A percentile compares a stretch with the other conserved stretches of the same genome.
Conservation (phyloP, 441 rosid genomes). For the Euphorbia schlechtendalii region DNA sequence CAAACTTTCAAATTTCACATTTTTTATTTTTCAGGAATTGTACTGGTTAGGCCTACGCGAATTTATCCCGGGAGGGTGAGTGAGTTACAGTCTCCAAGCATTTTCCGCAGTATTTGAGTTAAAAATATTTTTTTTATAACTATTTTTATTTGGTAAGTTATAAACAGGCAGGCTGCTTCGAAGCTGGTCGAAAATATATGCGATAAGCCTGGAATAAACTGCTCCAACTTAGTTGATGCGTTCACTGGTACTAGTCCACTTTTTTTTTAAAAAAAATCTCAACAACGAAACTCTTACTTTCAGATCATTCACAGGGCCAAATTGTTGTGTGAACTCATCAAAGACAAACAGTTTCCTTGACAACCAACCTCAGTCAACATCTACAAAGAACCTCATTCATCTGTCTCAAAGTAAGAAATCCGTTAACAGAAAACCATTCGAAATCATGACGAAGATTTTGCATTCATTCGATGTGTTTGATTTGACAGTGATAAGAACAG, state of each 20-base stretch:
- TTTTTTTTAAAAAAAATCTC: background rate
- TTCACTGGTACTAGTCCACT: conserved; percentile 30
- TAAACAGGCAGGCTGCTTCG: conserved; percentile 27
- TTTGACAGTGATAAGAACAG: conserved; percentile 34
- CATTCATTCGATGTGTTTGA: background rate
- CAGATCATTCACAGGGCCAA: conserved; percentile 33
- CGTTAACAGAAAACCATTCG: no score
- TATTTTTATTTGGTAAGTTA: background rate
- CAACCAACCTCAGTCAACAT: conserved; percentile 34
- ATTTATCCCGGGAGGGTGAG: conserved; percentile 39
- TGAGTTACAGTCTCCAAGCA: background rate
- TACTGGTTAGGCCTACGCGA: conserved; percentile 38
- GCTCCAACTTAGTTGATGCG: conserved; percentile 26
- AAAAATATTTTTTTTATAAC: background rate
- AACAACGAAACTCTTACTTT: background rate
- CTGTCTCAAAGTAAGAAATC: conserved; percentile 35
- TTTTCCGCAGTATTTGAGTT: no score
- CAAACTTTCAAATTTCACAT: no score
- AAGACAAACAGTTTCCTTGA: conserved; percentile 18
- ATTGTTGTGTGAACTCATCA: conserved; percentile 41
- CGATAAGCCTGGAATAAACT: conserved; percentile 22
- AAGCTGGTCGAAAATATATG: conserved; percentile 32
- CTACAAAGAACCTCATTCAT: conserved; percentile 44
- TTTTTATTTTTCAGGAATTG: conserved; percentile 24
- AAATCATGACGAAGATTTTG: no score